These are phyloP conservation scores for Leucosporidium scottii DNA, from an alignment of 768 basidiomycete genomes.

Conservation along the genomic window DNA sequence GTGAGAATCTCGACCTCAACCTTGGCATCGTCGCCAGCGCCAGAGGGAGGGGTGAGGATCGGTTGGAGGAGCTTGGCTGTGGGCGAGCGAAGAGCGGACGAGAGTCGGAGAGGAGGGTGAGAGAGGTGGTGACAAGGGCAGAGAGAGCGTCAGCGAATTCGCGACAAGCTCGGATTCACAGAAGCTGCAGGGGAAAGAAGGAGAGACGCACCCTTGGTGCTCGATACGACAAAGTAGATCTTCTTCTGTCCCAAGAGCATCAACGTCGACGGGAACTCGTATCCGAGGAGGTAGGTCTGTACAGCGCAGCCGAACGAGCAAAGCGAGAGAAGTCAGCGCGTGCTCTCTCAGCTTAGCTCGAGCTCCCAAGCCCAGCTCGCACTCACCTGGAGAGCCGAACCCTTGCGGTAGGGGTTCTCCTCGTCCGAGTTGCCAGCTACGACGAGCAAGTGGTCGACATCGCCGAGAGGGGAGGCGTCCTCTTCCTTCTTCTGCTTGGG, in stretches of 20 bases:
- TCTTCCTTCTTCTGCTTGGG: conserved; percentile 19
- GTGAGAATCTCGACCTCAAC: conserved; percentile 66
- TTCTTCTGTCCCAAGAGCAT: conserved; percentile 72
- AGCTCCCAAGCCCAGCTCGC: conserved; percentile 9
- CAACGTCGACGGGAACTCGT: conserved; percentile 93
- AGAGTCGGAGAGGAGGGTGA: background rate
- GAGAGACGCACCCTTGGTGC: conserved; percentile 41
- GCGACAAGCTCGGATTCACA: background rate
- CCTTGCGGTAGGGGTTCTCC: conserved; percentile 84
- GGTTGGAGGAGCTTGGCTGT: conserved; percentile 34
- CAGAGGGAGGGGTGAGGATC: conserved; percentile 1
- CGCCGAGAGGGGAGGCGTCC: conserved; percentile 37
- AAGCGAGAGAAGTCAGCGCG: background rate
- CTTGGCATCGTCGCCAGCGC: background rate
- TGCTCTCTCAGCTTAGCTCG: background rate
- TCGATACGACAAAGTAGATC: conserved; percentile 71
- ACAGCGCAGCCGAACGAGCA: conserved; percentile 2
- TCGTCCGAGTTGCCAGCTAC: conserved; percentile 51
- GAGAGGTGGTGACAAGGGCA: background rate
- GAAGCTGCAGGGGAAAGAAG: background rate
- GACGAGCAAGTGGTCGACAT: conserved; percentile 41
- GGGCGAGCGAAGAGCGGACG: background rate
- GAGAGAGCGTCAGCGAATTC: background rate
- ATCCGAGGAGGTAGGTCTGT: conserved; percentile 93
- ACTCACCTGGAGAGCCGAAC: conserved; percentile 81